A percentile compares a stretch with the other conserved stretches of the same genome.
Conservation (phyloP, 164 flowering plant genomes). For the Vitis rupestris region DNA sequence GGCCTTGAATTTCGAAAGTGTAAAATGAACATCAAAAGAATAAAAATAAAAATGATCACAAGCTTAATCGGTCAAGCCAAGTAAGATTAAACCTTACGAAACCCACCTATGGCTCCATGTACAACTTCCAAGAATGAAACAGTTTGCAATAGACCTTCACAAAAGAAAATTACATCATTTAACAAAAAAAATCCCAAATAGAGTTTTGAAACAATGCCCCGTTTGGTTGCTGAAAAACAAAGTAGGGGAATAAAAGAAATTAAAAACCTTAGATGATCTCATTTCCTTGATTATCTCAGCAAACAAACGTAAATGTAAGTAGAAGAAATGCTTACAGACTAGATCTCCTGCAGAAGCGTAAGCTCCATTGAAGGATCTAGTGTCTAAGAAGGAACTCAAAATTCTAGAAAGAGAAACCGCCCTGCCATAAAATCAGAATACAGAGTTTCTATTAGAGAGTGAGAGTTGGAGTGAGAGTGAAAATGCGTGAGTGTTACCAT, state of each 20-base stretch:
- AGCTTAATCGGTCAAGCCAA: background rate
- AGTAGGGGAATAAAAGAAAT: background rate
- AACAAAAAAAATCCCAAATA: background rate
- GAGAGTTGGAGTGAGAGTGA: constrained; percentile 12
- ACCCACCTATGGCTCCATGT: constrained; percentile 75
- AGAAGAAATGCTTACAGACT: constrained; percentile 35
- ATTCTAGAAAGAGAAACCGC: constrained; percentile 44
- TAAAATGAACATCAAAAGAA: background rate
- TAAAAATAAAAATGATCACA: background rate
- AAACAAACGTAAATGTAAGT: background rate
- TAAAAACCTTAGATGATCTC: background rate
- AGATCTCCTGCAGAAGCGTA: constrained; percentile 63
- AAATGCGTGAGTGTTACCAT: constrained; percentile 40
- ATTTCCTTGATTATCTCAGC: background rate
- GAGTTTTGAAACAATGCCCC: background rate
- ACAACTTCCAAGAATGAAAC: constrained; percentile 70
- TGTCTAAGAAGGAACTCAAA: constrained; percentile 31
- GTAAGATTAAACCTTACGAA: background rate
- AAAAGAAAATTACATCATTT: background rate
- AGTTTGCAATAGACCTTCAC: constrained; percentile 60
- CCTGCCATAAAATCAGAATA: constrained; percentile 34
- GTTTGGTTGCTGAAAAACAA: background rate
- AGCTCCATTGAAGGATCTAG: constrained; percentile 44
- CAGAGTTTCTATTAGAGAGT: background rate
- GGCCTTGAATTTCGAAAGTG: constrained; percentile 34